Percentiles rank a stretch among this genome's conserved stretches.
phyloP scores from a whole-genome alignment of 1,284 basidiomycete genomes.

The Leccinum subfulvum region DNA sequence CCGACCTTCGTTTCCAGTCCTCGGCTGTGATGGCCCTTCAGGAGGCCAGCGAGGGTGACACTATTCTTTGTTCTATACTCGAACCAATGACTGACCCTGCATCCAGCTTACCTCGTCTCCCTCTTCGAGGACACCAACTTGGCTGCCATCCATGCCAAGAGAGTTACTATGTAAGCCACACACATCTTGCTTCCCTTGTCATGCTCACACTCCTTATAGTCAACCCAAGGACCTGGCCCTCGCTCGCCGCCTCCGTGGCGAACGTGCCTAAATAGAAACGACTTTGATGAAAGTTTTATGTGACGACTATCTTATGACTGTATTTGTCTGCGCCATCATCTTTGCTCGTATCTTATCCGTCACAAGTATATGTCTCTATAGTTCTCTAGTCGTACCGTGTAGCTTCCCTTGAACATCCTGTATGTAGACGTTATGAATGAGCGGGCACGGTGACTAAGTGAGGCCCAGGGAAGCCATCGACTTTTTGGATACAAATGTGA shows the following conservation, averaged over 20 bases:
- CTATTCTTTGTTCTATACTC: background rate
- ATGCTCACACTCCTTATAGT: slow-evolving; percentile 17
- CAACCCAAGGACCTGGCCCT: slow-evolving; percentile 55
- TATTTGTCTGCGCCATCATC: background rate
- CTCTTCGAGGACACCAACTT: slow-evolving; percentile 65
- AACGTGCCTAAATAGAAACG: slow-evolving; percentile 18
- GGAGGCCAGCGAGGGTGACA: slow-evolving; percentile 60
- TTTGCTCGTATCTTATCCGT: slow-evolving; percentile 3
- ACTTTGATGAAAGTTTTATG: background rate
- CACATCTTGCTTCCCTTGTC: background rate
- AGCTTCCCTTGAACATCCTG: background rate
- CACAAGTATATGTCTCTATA: background rate
- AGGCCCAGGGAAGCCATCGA: background rate
- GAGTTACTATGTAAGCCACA: slow-evolving; percentile 48
- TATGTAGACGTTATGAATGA: background rate
- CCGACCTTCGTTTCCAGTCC: slow-evolving; percentile 59
- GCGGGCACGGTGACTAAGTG: background rate
- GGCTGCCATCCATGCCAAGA: slow-evolving; percentile 63
- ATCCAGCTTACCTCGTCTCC: slow-evolving; percentile 61
- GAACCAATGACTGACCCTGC: slow-evolving; percentile 2
- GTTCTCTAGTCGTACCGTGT: background rate
- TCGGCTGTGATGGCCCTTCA: slow-evolving; percentile 68
- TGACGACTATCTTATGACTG: background rate
- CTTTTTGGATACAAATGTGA: background rate
- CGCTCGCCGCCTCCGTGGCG: slow-evolving; percentile 41